These are phyloP conservation scores for Xylariaceae sp. DNA, from an alignment of 2,329 filamentous ascomycete genomes.

Conservation along the genomic window DNA sequence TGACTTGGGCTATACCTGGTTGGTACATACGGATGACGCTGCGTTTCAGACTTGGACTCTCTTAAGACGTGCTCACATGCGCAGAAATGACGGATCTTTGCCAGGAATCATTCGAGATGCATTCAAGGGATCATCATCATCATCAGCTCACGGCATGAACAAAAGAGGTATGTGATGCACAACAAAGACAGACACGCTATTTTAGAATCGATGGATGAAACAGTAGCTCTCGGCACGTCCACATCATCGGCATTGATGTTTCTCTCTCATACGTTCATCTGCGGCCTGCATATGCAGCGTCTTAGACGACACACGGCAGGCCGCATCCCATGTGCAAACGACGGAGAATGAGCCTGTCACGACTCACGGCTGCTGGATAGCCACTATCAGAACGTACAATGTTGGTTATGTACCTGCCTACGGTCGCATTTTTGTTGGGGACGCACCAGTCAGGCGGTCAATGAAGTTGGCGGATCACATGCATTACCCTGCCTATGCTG, in stretches of 20 bases:
- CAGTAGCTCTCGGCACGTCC: neutral
- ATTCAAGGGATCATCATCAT: no score
- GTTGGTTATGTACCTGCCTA: neutral
- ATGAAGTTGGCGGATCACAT: neutral
- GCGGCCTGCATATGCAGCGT: constrained; percentile 3
- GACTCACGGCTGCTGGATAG: neutral
- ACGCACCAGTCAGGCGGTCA: neutral
- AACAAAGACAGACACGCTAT: no score
- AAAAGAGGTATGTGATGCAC: no score
- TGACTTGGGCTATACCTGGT: no score
- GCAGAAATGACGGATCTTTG: no score
- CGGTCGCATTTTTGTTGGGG: neutral
- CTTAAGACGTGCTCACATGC: no score
- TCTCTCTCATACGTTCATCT: neutral
- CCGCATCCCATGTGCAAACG: neutral
- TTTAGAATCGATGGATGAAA: no score
- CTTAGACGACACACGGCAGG: neutral
- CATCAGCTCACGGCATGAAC: no score
- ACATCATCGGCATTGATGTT: neutral
- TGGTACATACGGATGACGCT: no score
- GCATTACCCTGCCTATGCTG: neutral
- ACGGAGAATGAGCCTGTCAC: neutral
- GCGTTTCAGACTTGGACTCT: no score
- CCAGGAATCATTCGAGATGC: no score
- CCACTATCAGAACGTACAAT: neutral